These are phyloP conservation scores for Penicillium italicum DNA, from an alignment of 2,329 filamentous ascomycete genomes.

Conservation along the genomic window DNA sequence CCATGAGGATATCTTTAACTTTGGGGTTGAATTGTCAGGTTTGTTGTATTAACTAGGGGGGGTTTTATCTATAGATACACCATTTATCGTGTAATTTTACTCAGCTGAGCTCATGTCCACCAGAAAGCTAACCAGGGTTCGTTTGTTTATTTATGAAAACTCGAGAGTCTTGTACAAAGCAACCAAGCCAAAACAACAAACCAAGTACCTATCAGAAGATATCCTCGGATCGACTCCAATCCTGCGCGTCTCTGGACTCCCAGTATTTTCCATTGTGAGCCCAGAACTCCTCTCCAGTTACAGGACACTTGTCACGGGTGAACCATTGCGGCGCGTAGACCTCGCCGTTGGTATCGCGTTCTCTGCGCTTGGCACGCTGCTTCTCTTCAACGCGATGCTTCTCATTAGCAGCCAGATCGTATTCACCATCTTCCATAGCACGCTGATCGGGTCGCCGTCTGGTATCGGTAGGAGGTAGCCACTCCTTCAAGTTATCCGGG, in stretches of 20 bases:
- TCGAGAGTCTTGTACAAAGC: slow-evolving; percentile 14
- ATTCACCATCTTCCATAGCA: slow-evolving; percentile 98
- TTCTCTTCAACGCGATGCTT: slow-evolving; percentile 94
- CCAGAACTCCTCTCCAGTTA: slow-evolving; percentile 90
- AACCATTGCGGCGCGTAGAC: slow-evolving; percentile 89
- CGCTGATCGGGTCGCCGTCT: slow-evolving; percentile 90
- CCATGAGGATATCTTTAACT: neutral
- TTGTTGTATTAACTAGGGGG: neutral
- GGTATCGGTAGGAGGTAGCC: slow-evolving; percentile 88
- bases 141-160: slow-evolving; percentile 15
- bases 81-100: neutral
- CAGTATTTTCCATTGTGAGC: slow-evolving; percentile 86
- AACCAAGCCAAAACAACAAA: neutral
- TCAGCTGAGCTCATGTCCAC: neutral
- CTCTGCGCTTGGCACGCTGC: slow-evolving; percentile 71
- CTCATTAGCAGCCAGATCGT: slow-evolving; percentile 86
- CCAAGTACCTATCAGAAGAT: slow-evolving; percentile 54
- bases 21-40: neutral
- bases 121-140: neutral
- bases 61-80: neutral
- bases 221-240: slow-evolving; percentile 71
- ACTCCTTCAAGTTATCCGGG: slow-evolving; percentile 71
- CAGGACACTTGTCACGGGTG: slow-evolving; percentile 63
- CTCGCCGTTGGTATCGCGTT: slow-evolving; percentile 72
- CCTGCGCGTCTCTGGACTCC: slow-evolving; percentile 59